Percentiles rank a stretch among this genome's conserved stretches.
phyloP scores from a whole-genome alignment of 2,329 filamentous ascomycete genomes.

The Catunica adiposa region DNA sequence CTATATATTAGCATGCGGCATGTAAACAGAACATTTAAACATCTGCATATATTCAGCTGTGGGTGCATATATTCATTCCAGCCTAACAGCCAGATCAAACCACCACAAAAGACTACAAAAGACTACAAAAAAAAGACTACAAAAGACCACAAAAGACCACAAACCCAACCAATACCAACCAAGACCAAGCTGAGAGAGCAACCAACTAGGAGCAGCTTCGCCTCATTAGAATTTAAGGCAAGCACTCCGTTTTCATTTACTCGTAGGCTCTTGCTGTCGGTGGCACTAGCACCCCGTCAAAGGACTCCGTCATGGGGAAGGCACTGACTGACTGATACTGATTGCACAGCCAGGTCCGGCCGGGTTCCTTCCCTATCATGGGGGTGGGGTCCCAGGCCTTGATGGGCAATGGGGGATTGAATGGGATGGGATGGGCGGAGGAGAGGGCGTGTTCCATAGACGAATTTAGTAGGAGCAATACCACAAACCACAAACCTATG shows the following conservation, averaged over 20 bases:
- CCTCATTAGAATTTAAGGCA: no score
- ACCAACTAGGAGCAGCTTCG: no score
- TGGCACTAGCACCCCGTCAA: neutral
- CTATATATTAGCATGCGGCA: no score
- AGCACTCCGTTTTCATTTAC: no score
- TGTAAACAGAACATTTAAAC: neutral
- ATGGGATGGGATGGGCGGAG: neutral
- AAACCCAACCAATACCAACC: no score
- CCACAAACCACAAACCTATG: neutral
- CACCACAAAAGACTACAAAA: no score
- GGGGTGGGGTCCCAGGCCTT: no score
- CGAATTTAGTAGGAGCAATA: neutral
- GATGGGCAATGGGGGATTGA: neutral
- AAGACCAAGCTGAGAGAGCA: no score
- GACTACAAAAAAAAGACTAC: no score
- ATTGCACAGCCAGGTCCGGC: slow-evolving; percentile 1
- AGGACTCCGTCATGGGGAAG: neutral
- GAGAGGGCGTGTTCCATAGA: neutral
- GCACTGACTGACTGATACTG: slow-evolving; percentile 1
- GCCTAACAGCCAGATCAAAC: neutral
- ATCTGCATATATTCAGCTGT: neutral
- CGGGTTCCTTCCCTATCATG: slow-evolving; percentile 6
- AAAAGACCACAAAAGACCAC: no score
- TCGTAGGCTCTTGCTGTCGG: no score
- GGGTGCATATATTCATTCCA: slow-evolving; percentile 5